Base-by-base conservation (phyloP, 768 basidiomycete genomes). In the Candolleomyces eurysporus region DNA sequence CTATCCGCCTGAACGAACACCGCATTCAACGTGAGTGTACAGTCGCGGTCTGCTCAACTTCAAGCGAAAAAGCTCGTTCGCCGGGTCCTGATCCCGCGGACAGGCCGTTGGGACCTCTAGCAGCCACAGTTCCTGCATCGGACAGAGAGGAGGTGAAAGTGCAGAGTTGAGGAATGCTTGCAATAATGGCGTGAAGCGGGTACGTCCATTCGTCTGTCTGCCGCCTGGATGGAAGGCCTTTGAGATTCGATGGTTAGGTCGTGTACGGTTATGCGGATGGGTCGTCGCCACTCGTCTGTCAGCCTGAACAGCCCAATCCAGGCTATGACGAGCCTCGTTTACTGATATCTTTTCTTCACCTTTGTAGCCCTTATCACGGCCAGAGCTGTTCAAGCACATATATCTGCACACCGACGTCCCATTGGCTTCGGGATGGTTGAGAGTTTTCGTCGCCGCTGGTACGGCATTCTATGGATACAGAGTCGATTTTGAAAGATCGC, bases 121-220 rank as follows among this genome's bases (percentile, higher is more conserved):
- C 82, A 63, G 74, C 84, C 57, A 66, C 75, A 14, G 72, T 82
- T 13, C 62, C 79, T 11, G 64, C 77, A 2, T 77, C 73, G 57
- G 78, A 81, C 39, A 78, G 85, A 51, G 86, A 88, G 57, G 71
- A 74, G 7, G 75, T 88, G 67, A 88, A 84, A 69, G 81, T 88
- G 62, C 80, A 16, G 87, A 88, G 64, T 78, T 88, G 65, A 88
- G 87, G 73, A 86, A 87, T 66, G 82, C 87, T 17, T 87, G 86
- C 63, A 96, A 98, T 74, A 96, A 98, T 76, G 89, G 89, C 49
- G 77, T 97, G 60, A 94, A 92, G 75, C 89, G 91, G 68, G 95
- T 96, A 71, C 60, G 79, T 78, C 45, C 52, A 48, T 40, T 61
- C 62, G 31, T 45, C n/a, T 42, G 56, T 43, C 26, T 63, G 48